These are phyloP conservation scores for Rhodofomes roseus DNA, from an alignment of 1,284 basidiomycete genomes.

Conservation along the genomic window DNA sequence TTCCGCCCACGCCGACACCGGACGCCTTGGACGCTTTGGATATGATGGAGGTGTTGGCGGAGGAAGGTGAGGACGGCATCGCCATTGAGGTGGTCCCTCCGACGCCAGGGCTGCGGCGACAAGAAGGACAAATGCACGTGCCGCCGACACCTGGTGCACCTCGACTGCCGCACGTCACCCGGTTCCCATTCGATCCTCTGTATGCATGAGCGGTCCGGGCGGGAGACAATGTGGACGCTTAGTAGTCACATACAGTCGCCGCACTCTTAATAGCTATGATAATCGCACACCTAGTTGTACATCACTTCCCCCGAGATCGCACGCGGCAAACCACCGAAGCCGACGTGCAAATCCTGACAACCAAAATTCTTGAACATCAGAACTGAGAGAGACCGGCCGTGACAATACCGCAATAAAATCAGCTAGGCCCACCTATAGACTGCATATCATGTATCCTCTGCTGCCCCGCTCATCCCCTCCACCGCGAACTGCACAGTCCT, in stretches of 20 bases:
- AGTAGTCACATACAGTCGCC: no score
- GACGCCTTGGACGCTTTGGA: not conserved
- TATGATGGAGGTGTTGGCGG: not conserved
- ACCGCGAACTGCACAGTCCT: slow-evolving; percentile 34
- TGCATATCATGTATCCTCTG: slow-evolving; percentile 10
- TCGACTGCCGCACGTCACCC: slow-evolving; percentile 2
- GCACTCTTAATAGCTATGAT: no score
- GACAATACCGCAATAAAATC: no score
- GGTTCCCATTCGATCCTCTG: slow-evolving; percentile 4
- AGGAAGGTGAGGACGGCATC: not conserved
- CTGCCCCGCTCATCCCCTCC: slow-evolving; percentile 25
- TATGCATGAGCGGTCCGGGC: not conserved
- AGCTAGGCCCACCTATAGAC: no score
- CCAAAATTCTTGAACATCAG: not conserved
- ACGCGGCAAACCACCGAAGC: no score
- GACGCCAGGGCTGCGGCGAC: not conserved
- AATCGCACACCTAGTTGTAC: no score
- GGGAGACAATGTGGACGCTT: no score
- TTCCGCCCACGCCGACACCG: not conserved
- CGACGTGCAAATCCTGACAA: no score
- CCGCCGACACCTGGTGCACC: slow-evolving; percentile 1
- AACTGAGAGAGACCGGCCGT: not conserved
- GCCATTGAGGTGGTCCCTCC: not conserved
- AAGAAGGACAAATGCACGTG: not conserved
- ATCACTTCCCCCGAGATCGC: no score